Base-by-base conservation (phyloP, 371 early-diverging fungal species). In the Mortierella sp. region DNA sequence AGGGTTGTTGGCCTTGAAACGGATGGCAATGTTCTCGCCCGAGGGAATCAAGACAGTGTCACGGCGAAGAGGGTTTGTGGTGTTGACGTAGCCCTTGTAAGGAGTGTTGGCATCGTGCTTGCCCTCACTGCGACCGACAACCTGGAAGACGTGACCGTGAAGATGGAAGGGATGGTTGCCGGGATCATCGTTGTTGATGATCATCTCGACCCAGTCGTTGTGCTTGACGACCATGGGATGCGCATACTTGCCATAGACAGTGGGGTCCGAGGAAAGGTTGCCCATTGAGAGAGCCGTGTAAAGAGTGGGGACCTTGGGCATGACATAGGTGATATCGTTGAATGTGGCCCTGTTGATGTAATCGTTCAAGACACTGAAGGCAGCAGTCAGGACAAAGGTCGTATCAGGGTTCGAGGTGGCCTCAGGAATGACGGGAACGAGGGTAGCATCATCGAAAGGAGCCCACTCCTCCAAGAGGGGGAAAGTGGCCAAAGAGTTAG, bases 91-190 rank as follows among this genome's bases (percentile, higher is more conserved):
- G 1, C 87, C 89, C 62, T 83, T 63, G 16, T 89, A 19, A 23
- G 53, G 26, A 0, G 56, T 44, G 9, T 68, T 77, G 4, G 58
- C 53, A 14, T 80, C 73, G 52, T 82, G 83, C 29, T 62, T 68
- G 51, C 67, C 74, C 51, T 63, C 67, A 29, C 72, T 57, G 63
- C 87, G 88, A 29, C 83, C 89, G 44, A 93, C 84, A 37, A 95
- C 72, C 68, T 92, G 91, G 87, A 95, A 95, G 37, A 81, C 80
- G 80, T 95, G 93, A 7, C 95, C 95, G 76, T 95, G 95, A 16
- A 94, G 80, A 82, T 94, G 95, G 87, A 93, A 93, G 51, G 94
- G 94, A 70, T 95, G 94, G 61, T 75, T 71, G 55, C 86, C 87
- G 19, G 64, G 64, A 26, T 90, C 90, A n/a, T 84, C 73, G 74